These are phyloP conservation scores for Colletotrichum siamense DNA, from an alignment of 2,329 filamentous ascomycete genomes.

Conservation along the genomic window DNA sequence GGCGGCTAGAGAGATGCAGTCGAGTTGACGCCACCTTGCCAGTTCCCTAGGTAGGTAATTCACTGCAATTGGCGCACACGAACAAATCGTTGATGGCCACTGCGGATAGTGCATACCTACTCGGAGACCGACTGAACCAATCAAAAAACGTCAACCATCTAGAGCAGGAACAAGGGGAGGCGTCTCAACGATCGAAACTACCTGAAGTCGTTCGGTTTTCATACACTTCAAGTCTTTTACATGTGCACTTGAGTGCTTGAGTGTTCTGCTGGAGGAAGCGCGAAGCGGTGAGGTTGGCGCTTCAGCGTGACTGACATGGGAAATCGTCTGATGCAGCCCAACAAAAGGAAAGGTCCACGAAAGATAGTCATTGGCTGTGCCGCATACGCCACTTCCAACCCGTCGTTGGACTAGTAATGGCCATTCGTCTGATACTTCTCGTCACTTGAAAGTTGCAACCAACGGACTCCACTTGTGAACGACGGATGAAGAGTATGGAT, in stretches of 20 bases:
- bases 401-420: neutral
- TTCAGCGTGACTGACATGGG: neutral
- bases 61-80: neutral
- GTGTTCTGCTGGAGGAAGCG: neutral
- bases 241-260: neutral
- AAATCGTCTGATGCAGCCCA: neutral
- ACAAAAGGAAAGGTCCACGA: neutral
- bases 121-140: neutral
- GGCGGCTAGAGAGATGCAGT: neutral
- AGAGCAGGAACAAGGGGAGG: neutral
- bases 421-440: neutral
- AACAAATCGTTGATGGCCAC: neutral
- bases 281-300: neutral
- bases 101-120: neutral
- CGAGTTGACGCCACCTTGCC: neutral
- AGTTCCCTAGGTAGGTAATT: neutral
- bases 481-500: neutral
- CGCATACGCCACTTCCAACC: neutral
- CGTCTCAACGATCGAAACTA: neutral
- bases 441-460: neutral
- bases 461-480: neutral
- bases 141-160: neutral
- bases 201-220: neutral
- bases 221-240: neutral
- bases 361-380: neutral